Percentiles rank a stretch among this genome's conserved stretches.
phyloP scores from a whole-genome alignment of 805 yeast genomes.

The Ogataea haglerorum region DNA sequence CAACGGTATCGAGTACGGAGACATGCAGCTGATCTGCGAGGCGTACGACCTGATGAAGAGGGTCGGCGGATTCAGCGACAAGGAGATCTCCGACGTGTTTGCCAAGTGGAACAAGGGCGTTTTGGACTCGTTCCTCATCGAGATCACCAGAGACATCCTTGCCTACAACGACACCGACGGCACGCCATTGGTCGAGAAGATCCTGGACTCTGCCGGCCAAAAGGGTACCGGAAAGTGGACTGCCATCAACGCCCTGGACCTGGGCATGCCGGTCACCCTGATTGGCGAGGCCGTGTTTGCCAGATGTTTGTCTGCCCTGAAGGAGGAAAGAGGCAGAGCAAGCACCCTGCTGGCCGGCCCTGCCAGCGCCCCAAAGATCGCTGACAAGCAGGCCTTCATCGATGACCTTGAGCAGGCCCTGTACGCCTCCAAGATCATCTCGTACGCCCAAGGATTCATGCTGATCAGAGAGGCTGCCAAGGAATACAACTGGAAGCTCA shows the following conservation, averaged over 20 bases:
- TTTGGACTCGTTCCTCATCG: constrained; percentile 92
- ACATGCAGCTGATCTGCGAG: constrained; percentile 98
- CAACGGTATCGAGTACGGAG: constrained; percentile 99
- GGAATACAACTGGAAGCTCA: constrained; percentile 94
- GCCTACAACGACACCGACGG: constrained; percentile 88
- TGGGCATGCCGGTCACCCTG: constrained; percentile 97
- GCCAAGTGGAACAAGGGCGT: constrained; percentile 96
- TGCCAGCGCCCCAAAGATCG: constrained; percentile 53
- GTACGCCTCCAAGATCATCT: constrained; percentile 96
- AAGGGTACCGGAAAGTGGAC: constrained; percentile 99
- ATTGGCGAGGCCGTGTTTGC: constrained; percentile 99
- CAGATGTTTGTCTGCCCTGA: constrained; percentile 91
- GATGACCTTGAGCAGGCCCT: constrained; percentile 97
- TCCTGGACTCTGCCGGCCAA: constrained; percentile 96
- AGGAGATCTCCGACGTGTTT: constrained; percentile 92
- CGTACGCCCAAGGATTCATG: constrained; percentile 99
- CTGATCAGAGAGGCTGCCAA: constrained; percentile 96
- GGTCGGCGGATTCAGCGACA: constrained; percentile 83
- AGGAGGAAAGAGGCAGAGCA: constrained; percentile 87
- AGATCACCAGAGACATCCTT: constrained; percentile 93
- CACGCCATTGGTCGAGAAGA: constrained; percentile 92
- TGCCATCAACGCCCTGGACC: constrained; percentile 94
- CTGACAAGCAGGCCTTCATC: constrained; percentile 78
- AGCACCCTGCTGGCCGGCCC: constrained; percentile 81
- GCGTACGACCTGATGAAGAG: constrained; percentile 96